A percentile compares a stretch with the other conserved stretches of the same genome.
Conservation (phyloP, 2,329 filamentous ascomycete genomes). For the Scorias spongiosa region DNA sequence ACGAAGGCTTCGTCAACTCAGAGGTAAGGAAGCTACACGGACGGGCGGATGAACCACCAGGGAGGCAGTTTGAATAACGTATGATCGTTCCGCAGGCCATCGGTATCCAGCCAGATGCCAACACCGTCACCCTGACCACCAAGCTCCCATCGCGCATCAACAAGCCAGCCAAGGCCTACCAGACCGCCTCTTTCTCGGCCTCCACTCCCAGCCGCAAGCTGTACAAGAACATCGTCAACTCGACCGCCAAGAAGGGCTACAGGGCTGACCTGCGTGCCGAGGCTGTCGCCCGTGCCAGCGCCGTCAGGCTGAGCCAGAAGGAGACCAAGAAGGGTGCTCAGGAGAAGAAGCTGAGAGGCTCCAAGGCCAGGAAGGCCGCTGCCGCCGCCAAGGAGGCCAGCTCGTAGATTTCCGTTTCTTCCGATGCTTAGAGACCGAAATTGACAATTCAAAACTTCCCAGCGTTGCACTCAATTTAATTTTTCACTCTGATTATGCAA, state of each 20-base stretch:
- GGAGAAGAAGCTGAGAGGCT: conserved; percentile 31
- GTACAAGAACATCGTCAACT: conserved; percentile 76
- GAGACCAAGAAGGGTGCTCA: conserved; percentile 68
- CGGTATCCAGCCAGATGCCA: conserved; percentile 64
- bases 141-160: conserved; percentile 64
- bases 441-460: no score
- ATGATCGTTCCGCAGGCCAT: conserved; percentile 47
- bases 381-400: not conserved
- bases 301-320: conserved; percentile 57
- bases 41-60: conserved; percentile 1
- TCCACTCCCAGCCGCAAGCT: conserved; percentile 68
- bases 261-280: conserved; percentile 37
- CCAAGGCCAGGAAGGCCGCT: conserved; percentile 15
- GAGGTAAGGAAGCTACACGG: conserved; percentile 46
- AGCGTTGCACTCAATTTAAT: no score
- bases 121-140: conserved; percentile 63
- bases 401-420: not conserved
- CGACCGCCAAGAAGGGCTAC: conserved; percentile 73
- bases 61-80: conserved; percentile 2
- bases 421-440: no score
- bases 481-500: no score
- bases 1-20: conserved; percentile 84
- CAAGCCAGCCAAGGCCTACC: conserved; percentile 54
- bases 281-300: conserved; percentile 76
- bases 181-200: conserved; percentile 53